Conservation (phyloP, 2,329 filamentous ascomycete species). For the Beauveria bassiana region DNA sequence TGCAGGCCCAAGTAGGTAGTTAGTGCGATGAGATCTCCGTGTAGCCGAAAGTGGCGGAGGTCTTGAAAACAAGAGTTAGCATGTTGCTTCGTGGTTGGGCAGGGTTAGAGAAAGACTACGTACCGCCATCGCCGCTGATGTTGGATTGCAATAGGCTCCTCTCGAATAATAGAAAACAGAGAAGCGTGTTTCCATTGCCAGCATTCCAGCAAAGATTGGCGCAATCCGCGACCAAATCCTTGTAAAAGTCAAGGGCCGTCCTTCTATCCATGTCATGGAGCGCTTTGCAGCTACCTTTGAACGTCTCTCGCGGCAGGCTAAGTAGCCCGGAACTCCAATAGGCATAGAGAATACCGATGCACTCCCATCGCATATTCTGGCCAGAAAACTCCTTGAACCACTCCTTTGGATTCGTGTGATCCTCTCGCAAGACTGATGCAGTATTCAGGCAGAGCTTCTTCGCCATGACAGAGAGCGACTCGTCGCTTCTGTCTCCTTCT, state of each 20-base stretch:
- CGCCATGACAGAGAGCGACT: constrained; percentile 23
- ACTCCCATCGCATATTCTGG: constrained; percentile 29
- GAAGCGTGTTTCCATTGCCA: constrained; percentile 21
- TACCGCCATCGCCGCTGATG: constrained; percentile 28
- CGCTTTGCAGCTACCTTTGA: background rate
- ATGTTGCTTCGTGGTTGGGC: background rate
- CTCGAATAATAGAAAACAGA: constrained; percentile 24
- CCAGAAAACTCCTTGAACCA: constrained; percentile 31
- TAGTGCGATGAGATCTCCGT: constrained; percentile 11
- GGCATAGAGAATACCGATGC: constrained; percentile 26
- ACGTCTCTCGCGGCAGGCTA: constrained; percentile 1
- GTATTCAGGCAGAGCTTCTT: constrained; percentile 27
- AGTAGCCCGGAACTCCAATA: constrained; percentile 14
- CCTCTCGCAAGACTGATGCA: constrained; percentile 22
- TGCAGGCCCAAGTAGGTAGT: constrained; percentile 14
- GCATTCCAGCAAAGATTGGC: constrained; percentile 23
- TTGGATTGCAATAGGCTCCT: constrained; percentile 26
- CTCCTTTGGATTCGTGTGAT: constrained; percentile 21
- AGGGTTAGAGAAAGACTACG: constrained; percentile 10
- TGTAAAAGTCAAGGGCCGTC: constrained; percentile 15
- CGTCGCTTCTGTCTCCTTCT: constrained; percentile 12
- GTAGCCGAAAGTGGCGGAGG: constrained; percentile 10
- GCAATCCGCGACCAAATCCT: constrained; percentile 13
- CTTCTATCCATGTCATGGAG: constrained; percentile 6
- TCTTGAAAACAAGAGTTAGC: background rate